A percentile compares a stretch with the other conserved stretches of the same genome.
These are phyloP conservation scores for Brasilioporus rufonigricans DNA, from an alignment of 768 basidiomycete species.

Conservation along the genomic window DNA sequence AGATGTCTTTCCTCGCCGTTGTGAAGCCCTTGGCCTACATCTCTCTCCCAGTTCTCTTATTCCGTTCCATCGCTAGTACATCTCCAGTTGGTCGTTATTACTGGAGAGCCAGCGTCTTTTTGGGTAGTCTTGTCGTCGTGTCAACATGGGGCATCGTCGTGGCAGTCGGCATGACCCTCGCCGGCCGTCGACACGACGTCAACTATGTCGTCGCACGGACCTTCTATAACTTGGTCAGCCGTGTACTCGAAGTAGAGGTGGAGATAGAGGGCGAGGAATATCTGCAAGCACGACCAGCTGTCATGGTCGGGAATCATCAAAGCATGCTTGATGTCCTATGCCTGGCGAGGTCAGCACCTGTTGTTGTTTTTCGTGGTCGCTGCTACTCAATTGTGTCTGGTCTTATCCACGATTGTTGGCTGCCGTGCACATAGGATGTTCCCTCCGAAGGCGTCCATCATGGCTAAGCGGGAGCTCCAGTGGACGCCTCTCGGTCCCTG, in stretches of 20 bases:
- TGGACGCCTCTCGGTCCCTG: slow-evolving; percentile 89
- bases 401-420: slow-evolving; percentile 3
- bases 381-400: slow-evolving; percentile 4
- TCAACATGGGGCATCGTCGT: slow-evolving; percentile 72
- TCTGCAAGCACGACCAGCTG: slow-evolving; percentile 64
- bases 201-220: slow-evolving; percentile 80
- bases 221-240: slow-evolving; percentile 72
- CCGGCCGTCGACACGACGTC: slow-evolving; percentile 73
- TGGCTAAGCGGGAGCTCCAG: slow-evolving; percentile 89
- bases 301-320: slow-evolving; percentile 90
- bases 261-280: slow-evolving; percentile 87
- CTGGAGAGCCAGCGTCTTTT: slow-evolving; percentile 67
- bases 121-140: slow-evolving; percentile 65
- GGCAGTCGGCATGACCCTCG: slow-evolving; percentile 60
- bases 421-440: slow-evolving; percentile 56
- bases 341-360: slow-evolving; percentile 63
- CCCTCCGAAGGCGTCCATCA: slow-evolving; percentile 79
- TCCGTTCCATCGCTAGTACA: slow-evolving; percentile 55
- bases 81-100: slow-evolving; percentile 67
- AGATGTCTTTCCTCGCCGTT: slow-evolving; percentile 64
- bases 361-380: slow-evolving; percentile 13
- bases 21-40: slow-evolving; percentile 75
- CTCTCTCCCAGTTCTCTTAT: slow-evolving; percentile 67
- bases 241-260: slow-evolving; percentile 62
- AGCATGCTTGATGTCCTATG: slow-evolving; percentile 87